Conservation (phyloP, 2,329 filamentous ascomycete species). For the Incumbomyces delicatus region DNA sequence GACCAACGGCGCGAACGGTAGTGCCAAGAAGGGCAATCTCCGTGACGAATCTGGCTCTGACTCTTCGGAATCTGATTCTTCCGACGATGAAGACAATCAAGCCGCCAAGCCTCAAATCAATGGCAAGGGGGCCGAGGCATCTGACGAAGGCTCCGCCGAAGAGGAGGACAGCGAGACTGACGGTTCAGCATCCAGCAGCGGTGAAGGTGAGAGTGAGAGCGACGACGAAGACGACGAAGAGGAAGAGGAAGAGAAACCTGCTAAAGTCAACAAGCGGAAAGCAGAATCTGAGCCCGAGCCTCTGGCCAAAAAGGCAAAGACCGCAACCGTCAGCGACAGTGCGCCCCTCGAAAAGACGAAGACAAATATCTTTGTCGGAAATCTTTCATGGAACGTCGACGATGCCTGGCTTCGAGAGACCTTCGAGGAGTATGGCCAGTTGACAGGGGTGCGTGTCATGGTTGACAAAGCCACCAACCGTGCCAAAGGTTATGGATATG, state of each 20-base stretch:
- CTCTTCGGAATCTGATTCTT: conserved; percentile 25
- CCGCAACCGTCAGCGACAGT: conserved; percentile 26
- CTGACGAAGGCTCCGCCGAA: conserved; percentile 7
- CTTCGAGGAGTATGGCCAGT: conserved; percentile 69
- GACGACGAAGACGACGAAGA: conserved; percentile 26
- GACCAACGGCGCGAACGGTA: conserved; percentile 8
- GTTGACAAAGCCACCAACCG: conserved; percentile 71
- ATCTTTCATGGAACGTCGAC: conserved; percentile 82
- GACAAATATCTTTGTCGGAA: conserved; percentile 74
- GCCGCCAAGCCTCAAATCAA: conserved; percentile 13
- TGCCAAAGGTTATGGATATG: conserved; percentile 88
- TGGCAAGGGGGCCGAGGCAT: neutral
- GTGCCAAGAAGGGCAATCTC: conserved; percentile 22
- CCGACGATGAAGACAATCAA: conserved; percentile 19
- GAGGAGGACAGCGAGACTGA: conserved; percentile 18
- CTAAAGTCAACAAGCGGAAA: conserved; percentile 35
- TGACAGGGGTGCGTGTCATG: conserved; percentile 67
- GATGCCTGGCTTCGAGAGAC: conserved; percentile 71
- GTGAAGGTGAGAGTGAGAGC: conserved; percentile 14
- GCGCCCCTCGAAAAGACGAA: conserved; percentile 36
- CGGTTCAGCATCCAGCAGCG: conserved; percentile 24
- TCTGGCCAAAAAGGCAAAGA: conserved; percentile 47
- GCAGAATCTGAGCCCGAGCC: conserved; percentile 35
- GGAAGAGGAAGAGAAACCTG: conserved; percentile 16
- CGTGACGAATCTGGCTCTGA: conserved; percentile 27